These are phyloP conservation scores for Craspedostauros australis DNA, from an alignment of 108 stramenopile species.

Conservation along the genomic window DNA sequence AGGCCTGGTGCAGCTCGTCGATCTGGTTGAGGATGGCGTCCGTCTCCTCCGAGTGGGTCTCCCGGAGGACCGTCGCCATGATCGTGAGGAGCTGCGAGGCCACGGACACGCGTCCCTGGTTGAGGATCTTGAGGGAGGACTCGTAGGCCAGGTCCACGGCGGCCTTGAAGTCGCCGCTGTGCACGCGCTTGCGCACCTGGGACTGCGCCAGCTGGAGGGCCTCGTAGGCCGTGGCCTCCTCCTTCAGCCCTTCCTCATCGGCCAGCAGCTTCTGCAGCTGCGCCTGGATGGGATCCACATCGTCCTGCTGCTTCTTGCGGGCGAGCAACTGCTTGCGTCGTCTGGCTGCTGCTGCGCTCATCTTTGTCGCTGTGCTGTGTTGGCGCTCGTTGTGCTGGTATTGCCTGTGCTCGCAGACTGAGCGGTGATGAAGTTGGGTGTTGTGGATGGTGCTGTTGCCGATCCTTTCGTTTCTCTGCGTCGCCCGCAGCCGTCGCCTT, in stretches of 20 bases:
- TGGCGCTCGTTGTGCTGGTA: too few species aligned
- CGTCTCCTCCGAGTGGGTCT: constrained; percentile 68
- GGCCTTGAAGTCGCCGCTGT: constrained; percentile 44
- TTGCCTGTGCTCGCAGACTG: too few species aligned
- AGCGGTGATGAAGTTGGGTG: too few species aligned
- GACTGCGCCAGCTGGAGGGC: constrained; percentile 82
- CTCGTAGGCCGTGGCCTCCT: constrained; percentile 81
- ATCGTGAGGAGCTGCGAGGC: constrained; percentile 64
- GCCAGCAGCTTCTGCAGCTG: constrained; percentile 51
- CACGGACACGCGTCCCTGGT: constrained; percentile 58
- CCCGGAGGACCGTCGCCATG: constrained; percentile 56
- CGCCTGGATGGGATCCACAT: constrained; percentile 45
- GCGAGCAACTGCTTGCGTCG: constrained; percentile 71
- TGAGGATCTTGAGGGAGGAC: constrained; percentile 37
- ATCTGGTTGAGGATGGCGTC: constrained; percentile 49
- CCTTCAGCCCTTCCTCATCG: constrained; percentile 27
- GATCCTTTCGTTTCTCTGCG: too few species aligned
- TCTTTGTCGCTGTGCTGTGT: constrained; percentile 18
- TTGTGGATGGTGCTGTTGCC: too few species aligned
- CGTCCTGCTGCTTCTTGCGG: constrained; percentile 35
- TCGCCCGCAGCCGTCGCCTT: too few species aligned
- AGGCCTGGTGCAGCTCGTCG: constrained; percentile 45
- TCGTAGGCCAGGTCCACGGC: constrained; percentile 56
- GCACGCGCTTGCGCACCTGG: constrained; percentile 63
- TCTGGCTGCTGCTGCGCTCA: constrained; percentile 84